Evolutionary conservation across 2,329 filamentous ascomycete genomes (phyloP), one percentile per base, ranked within the genome.

Genomic region (Colletotrichum sp.): DNA sequence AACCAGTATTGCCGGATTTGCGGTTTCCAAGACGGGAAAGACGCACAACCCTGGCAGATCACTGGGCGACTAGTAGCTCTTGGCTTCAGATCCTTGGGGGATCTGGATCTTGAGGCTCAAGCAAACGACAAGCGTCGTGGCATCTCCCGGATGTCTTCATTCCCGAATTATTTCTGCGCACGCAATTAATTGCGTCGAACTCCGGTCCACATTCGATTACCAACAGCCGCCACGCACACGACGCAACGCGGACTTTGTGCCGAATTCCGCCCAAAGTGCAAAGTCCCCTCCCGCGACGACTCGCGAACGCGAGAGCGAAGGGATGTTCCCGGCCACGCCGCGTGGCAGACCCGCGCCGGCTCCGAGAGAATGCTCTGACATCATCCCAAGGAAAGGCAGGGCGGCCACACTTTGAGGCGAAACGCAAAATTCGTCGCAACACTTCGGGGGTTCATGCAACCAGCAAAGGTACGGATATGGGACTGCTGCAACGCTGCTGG

Each of bases 351-450:
- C 58, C 65, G n/a, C n/a, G 34, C 66, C 36, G 59, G 43, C 34
- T 64, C 32, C 43, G 59, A 65, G 26, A 18, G 0, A 21, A 7
- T 43, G 59, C 62, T 59, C 70, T 32, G 66, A 70, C 24, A 58
- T 38, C 62, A 38, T 68, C 69, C 55, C 55, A 72, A 63, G n/a
- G n/a, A 52, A 52, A 52, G 43, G 12, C 5, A 13, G 10, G n/a
- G 43, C 38, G 43, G 43, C n/a, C n/a, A 12, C 28, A 26, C 56
- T 38, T 66, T 48, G 34, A 68, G 55, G 62, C 69, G 69, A 75
- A 75, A 75, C 69, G 43, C 62, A 12, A 48, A 72, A 66, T 66
- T 72, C 73, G 69, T 68, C 73, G 55, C 69, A 72, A 72, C 62
- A 61, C 38, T 21, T 30, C 63, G 24, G 26, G 43, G 55, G 73